Evolutionary conservation across 2,329 filamentous ascomycete genomes (phyloP).

Genomic region (Ciborinia camelliae): DNA sequence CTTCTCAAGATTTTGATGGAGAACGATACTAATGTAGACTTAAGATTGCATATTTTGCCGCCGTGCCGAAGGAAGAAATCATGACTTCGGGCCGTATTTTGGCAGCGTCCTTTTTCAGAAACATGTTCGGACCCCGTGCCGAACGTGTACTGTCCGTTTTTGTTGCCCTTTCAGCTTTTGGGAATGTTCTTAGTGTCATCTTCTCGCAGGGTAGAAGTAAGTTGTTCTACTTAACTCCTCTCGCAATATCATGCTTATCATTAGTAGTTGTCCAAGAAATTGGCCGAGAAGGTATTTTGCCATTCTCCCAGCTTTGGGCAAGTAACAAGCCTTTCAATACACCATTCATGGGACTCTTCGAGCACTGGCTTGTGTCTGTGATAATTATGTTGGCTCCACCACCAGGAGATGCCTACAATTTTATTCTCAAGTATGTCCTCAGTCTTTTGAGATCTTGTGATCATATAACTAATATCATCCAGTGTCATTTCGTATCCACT

Average conservation of each 20-base stretch:
- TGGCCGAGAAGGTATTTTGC: constrained; percentile 63
- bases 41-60: constrained; percentile 60
- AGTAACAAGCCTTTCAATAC: constrained; percentile 63
- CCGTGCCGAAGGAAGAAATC: constrained; percentile 52
- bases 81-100: constrained; percentile 50
- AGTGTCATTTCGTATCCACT: constrained; percentile 63
- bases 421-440: constrained; percentile 51
- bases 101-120: constrained; percentile 53
- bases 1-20: not conserved
- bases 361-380: constrained; percentile 61
- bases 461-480: not conserved
- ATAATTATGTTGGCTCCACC: constrained; percentile 66
- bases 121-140: constrained; percentile 52
- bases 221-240: not conserved
- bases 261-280: constrained; percentile 58
- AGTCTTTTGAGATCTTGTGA: constrained; percentile 2
- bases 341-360: constrained; percentile 57
- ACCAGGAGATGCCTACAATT: constrained; percentile 64
- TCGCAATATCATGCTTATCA: not conserved
- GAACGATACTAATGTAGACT: not conserved
- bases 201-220: constrained; percentile 60
- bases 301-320: constrained; percentile 59
- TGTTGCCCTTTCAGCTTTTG: constrained; percentile 64
- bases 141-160: constrained; percentile 61
- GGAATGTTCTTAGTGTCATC: constrained; percentile 64